Base-by-base conservation (phyloP, 805 yeast genomes). In the Saccharomyces jurei region DNA sequence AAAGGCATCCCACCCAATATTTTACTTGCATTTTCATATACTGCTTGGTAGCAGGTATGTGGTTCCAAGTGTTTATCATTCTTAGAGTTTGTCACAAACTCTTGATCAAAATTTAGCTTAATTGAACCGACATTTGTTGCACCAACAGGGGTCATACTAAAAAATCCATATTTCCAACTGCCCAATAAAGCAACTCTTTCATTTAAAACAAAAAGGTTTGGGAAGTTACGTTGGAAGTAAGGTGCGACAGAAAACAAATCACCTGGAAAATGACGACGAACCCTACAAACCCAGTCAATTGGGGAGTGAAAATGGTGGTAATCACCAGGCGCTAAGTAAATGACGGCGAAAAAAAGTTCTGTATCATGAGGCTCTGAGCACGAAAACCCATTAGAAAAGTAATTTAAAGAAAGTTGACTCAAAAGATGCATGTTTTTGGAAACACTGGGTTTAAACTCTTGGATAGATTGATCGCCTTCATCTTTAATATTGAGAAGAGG, bases 91-190 rank as follows among this genome's bases (percentile, higher is more conserved):
- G 99, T 94, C 41, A 85, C 80, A 65, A 94, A 79, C 64, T 88
- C 91, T 72, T 86, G 85, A 71, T 94, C 99, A 65, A 94, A 94
- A 67, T 91, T 89, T 60, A 94, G 79, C 56, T 86, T 84, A 60
- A 94, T 94, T 63, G 96, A 86, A 5, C 99, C 99, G 30, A 94
- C 99, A 72, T 94, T 94, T 2, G 99, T 94, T 26, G 99, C 99
- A 13, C 99, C 99, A 11, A 94, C 99, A 0, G 99, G 97, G 0
- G 96, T 92, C 99, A 94, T 94, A 60, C 95, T 86, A 74, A 94
- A 94, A 64, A 94, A 94, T 0, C 99, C 99, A 68, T 94, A 80
- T 67, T 87, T 88, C 99, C 99, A 94, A 64, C 89, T 84, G 1
- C 99, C 99, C 54, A 94, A 78, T 50, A 94, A 73, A 0, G 99